Percentiles rank a stretch among this genome's conserved stretches.
Conservation (phyloP, 257 asterid species). For the Solanum acaule region DNA sequence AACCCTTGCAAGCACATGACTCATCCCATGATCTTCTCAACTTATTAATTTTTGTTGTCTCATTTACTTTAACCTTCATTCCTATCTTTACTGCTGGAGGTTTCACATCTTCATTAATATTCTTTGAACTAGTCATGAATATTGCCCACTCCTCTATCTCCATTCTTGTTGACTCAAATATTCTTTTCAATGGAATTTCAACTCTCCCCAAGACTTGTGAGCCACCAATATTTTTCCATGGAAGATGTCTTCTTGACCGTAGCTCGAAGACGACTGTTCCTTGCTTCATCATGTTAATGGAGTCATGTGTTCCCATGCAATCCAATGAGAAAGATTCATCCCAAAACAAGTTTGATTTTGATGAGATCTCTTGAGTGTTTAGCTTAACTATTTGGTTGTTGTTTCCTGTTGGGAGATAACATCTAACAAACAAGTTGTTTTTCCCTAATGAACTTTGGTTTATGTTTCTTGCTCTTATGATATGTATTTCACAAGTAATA, state of each 20-base stretch:
- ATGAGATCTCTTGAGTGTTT: constrained; percentile 35
- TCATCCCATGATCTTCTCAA: neutral
- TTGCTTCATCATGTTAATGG: constrained; percentile 18
- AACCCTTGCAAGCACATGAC: neutral
- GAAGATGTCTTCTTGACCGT: constrained; percentile 19
- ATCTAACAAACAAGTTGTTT: constrained; percentile 38
- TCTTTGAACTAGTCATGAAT: constrained; percentile 17
- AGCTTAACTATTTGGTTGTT: constrained; percentile 28
- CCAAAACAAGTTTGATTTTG: constrained; percentile 38
- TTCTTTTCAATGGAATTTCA: constrained; percentile 41
- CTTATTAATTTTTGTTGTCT: neutral
- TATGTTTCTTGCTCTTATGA: constrained; percentile 38
- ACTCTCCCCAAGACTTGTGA: constrained; percentile 47
- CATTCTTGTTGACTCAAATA: constrained; percentile 17
- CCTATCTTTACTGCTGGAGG: constrained; percentile 35
- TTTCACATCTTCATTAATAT: constrained; percentile 17
- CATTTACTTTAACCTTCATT: constrained; percentile 19
- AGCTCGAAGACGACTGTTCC: constrained; percentile 26
- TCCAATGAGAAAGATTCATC: constrained; percentile 8
- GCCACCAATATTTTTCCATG: constrained; percentile 25
- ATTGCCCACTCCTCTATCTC: constrained; percentile 40
- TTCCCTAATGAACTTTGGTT: constrained; percentile 11
- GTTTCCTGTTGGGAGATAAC: constrained; percentile 42
- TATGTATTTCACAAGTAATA: constrained; percentile 20
- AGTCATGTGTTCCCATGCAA: constrained; percentile 20